These are phyloP conservation scores for Asterochloris sp. DNA, from an alignment of 139 green algal species.

Conservation along the genomic window DNA sequence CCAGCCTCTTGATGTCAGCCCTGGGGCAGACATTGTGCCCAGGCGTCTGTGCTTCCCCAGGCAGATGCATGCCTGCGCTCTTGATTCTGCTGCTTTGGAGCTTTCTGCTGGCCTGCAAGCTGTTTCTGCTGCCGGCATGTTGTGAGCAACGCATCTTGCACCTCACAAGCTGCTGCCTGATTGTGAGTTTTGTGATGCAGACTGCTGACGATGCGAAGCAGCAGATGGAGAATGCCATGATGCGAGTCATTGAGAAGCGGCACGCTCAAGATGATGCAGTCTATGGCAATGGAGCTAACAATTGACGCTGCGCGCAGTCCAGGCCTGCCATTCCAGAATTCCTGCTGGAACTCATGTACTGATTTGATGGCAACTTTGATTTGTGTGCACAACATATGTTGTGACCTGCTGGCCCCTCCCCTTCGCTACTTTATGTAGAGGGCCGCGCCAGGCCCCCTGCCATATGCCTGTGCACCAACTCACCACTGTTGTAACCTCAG, in stretches of 20 bases:
- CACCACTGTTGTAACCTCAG: too few relatives aligned
- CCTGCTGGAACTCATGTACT: background rate
- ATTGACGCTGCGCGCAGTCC: background rate
- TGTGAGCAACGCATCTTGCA: background rate
- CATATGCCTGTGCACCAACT: background rate
- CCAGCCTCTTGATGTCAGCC: background rate
- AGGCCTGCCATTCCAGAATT: background rate
- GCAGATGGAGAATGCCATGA: conserved; percentile 62
- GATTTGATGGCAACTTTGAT: background rate
- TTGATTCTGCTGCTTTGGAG: background rate
- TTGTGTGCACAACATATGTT: too few relatives aligned
- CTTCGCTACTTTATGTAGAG: background rate
- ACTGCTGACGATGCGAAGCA: conserved; percentile 39
- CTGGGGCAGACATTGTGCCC: background rate
- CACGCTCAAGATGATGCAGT: conserved; percentile 17
- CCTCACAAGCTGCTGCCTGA: background rate
- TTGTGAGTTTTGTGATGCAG: background rate
- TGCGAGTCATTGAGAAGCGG: conserved; percentile 46
- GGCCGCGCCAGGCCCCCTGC: background rate
- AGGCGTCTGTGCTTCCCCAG: background rate
- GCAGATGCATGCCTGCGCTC: background rate
- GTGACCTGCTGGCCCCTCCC: too few relatives aligned
- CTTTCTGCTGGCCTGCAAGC: background rate
- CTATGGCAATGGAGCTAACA: background rate
- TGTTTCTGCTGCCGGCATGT: background rate